Base-by-base conservation (phyloP, 805 yeast genomes). In the Hanseniaspora taiwanica region DNA sequence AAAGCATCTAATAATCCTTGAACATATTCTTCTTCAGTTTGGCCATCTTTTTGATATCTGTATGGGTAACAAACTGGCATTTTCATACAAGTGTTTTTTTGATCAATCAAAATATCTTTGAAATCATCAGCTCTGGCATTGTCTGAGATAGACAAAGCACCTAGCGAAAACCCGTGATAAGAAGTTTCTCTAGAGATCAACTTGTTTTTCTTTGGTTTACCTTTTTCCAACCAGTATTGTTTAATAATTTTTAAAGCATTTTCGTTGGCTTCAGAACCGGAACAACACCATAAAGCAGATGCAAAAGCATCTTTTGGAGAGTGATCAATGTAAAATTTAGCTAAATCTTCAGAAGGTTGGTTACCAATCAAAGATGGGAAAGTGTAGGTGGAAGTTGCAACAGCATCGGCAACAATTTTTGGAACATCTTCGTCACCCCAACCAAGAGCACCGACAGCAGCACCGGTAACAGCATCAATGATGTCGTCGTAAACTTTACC, bases 231-330 rank as follows among this genome's bases (percentile, higher is more conserved):
- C 45, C 58, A 64, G 47, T 68, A 68, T 51, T 69, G 73, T 46
- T 61, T 59, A 21, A 73, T 71, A 44, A 77, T 71, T 56, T 75
- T 76, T 51, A 77, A 49, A 4, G 80, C 79, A 36, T 76, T 78
- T 53, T 77, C 83, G 51, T 74, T 76, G 25, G 80, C 74, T 55
- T 76, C 83, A 20, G 81, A 65, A 16, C 85, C 85, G 7, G 79
- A 71, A 46, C 76, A 72, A 43, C 72, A 66, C 58, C 78, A 64
- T 35, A 64, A 45, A 13, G 66, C 71, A 20, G 67, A 58, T 4
- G 55, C 45, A 42, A 65, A 66, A 9, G 59, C 65, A 32, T 56
- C 60, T 27, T 58, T 49, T 40, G 68, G 67, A 16, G 68, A 61
- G 37, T 55, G 53, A 3, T 60, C 63, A 42, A 65, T 55, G 38